Evolutionary conservation across 2,329 filamentous ascomycete species (phyloP), one percentile per base, ranked within the genome.

Genomic region (Lomentospora prolificans): DNA sequence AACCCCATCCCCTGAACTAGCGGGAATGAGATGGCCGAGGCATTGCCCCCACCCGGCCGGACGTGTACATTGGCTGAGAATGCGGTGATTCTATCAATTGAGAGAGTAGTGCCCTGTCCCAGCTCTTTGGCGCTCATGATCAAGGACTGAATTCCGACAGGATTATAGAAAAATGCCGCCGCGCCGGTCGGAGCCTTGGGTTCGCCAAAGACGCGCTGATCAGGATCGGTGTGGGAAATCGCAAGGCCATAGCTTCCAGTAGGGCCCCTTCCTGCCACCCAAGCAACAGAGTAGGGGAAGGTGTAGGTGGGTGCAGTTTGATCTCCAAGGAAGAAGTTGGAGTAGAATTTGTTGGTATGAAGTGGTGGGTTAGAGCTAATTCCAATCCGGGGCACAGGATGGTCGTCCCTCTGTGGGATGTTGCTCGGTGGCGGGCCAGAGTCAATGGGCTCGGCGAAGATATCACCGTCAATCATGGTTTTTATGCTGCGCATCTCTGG

Each of bases 1-100:
- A 90, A 95, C 0, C 82, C 86, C 83, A 95, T 94, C 9, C 94
- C 94, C 65, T 97, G 92, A 0, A 95, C 83, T 6, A 96, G 66
- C 0, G 91, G 90, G 60, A 95, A 90, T 0, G 81, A 85, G 19
- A 97, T 78, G 1, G 79, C 75, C 0, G 86, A 79, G 1, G 74
- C 67, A 6, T 78, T 75, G 2, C 73, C 73, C n/a, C 68, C 65
- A 22, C 75, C 72, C 2, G 77, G 75, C 53, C 73, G 78, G 30
- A 97, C 74, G 48, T 87, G 85, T 50, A 90, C 82, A 60, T 89
- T 83, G 12, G 72, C 79, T 33, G 74, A 87, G 64, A 75, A 85
- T 54, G 75, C 81, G 57, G 74, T 84, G 60, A 78, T 68, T 61
- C 70, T 73, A 66, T 80, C 75, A 12, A 67, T 75, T 0, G 78